Base-by-base conservation (phyloP, 2,329 filamentous ascomycete species). In the Aspergillus sp. region DNA sequence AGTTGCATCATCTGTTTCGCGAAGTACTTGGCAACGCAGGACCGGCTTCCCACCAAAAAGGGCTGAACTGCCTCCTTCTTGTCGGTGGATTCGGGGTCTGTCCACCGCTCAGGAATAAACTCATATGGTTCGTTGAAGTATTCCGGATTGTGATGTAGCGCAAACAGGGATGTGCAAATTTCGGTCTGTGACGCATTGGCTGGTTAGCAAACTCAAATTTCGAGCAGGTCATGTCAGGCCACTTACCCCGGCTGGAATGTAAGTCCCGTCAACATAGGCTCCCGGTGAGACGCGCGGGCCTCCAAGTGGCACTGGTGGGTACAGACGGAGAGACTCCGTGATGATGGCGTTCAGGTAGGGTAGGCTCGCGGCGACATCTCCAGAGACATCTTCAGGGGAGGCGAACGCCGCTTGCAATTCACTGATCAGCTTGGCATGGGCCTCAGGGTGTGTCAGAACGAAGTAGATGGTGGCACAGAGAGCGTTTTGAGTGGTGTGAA, bases 71-170 rank as follows among this genome's bases (percentile, higher is more conserved):
- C 68, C 19, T 69, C 67, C 48, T 65, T 69, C 21, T 60, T 58
- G 60, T 69, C 68, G 4, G 63, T 69, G 5, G 62, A 65, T 10
- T 55, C 55, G 3, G 62, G 55, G 15, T 70, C 57, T 8, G 74
- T 66, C 74, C 74, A 76, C 10, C 75, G 70, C 57, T 76, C 73
- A 1, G 75, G 75, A 6, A 64, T 60, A 51, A 71, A 77, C 3
- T 59, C 54, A 52, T 66, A 70, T 0, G 74, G 69, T 12, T 67
- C 61, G 23, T 64, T 58, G 60, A 71, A 76, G 55, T 75, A 74
- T 6, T 65, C 65, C 9, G 64, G 62, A 32, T 74, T 71, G 43
- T 74, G 72, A 54, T 75, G 72, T 23, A 76, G 57, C 2, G 70
- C 64, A 57, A 71, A 77, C 8, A 67, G 55, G 5, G 66, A 65